phyloP scores from a whole-genome alignment of 495 filamentous ascomycete genomes.

The Hapsidospora chrysogenum region DNA sequence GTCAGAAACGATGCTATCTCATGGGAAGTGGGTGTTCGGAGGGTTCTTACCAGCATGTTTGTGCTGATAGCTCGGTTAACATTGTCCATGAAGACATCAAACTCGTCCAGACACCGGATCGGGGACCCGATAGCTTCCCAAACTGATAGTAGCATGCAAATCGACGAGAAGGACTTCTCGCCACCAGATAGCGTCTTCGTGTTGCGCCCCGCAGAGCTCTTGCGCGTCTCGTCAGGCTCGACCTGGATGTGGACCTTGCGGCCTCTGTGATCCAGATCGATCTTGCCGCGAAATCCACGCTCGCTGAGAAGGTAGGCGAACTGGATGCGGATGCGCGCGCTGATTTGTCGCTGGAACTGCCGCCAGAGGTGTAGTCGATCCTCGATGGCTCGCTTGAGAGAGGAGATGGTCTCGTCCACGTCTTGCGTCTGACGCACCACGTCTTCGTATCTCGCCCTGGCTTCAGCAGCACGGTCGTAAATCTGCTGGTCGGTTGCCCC shows the following conservation, averaged over 20 bases:
- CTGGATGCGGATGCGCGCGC: constrained; percentile 62
- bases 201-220: constrained; percentile 47
- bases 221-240: constrained; percentile 61
- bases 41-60: constrained; percentile 67
- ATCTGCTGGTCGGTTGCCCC: constrained; percentile 46
- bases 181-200: constrained; percentile 89
- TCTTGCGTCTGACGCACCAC: constrained; percentile 35
- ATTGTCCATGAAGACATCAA: constrained; percentile 98
- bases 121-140: constrained; percentile 98
- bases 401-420: constrained; percentile 4
- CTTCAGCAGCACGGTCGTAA: constrained; percentile 18
- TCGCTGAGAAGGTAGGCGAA: constrained; percentile 82
- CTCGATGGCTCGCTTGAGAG: constrained; percentile 46
- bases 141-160: constrained; percentile 77
- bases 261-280: constrained; percentile 56
- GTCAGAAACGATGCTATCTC: background rate
- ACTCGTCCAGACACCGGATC: constrained; percentile 90
- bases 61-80: constrained; percentile 90
- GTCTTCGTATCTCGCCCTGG: constrained; percentile 18
- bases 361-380: constrained; percentile 62
- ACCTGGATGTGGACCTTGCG: constrained; percentile 66
- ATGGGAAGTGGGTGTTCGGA: background rate
- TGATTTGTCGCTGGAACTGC: constrained; percentile 68
- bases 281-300: constrained; percentile 68
- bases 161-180: constrained; percentile 94